Base-by-base conservation (phyloP, 2,329 filamentous ascomycete species). In the Pseudogymnoascus sp. region DNA sequence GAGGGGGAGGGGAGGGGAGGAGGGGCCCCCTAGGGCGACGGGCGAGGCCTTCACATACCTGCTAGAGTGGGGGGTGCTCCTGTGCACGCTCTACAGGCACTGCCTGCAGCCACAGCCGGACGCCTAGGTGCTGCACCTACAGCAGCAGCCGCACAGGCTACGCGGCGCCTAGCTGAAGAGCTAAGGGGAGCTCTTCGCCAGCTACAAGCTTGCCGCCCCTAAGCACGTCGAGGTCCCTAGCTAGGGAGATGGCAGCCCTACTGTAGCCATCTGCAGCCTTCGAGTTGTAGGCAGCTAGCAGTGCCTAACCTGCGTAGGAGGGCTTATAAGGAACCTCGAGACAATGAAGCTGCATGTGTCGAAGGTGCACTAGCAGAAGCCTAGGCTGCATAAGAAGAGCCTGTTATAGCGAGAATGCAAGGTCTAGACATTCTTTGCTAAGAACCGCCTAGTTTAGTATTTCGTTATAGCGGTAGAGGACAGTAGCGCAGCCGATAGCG, bases 101-200 rank as follows among this genome's bases (percentile, higher is more conserved):
- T 11, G 70, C 68, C 64, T 80, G 75, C 12, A 80, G 66, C 49
- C 73, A 71, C 8, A 75, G 74, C 2, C 77, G 78, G 35, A 81
- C 3, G 45, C 8, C 49, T 62, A 29, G 61, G 31, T 29, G 1
- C 16, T 10, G 21, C 61, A 62, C 61, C 61, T 62, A 2, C 10
- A 45, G 61, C 61, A 62, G 61, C 61, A 11, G 10, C 61, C 4
- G 4, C 23, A 23, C 4, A 23, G 23, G 2, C 23, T 23, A 23
- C n/a, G n/a, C n/a, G n/a, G n/a, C n/a, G n/a, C n/a, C n/a, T n/a
- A n/a, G n/a, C n/a, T n/a, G n/a, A n/a, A n/a, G n/a, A n/a, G n/a
- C n/a, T n/a, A n/a, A n/a, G n/a, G n/a, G n/a, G n/a, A n/a, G n/a
- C n/a, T n/a, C n/a, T n/a, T n/a, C n/a, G n/a, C n/a, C n/a, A n/a